phyloP scores from a whole-genome alignment of 345 rosid genomes.

The Lepidium sativum region DNA sequence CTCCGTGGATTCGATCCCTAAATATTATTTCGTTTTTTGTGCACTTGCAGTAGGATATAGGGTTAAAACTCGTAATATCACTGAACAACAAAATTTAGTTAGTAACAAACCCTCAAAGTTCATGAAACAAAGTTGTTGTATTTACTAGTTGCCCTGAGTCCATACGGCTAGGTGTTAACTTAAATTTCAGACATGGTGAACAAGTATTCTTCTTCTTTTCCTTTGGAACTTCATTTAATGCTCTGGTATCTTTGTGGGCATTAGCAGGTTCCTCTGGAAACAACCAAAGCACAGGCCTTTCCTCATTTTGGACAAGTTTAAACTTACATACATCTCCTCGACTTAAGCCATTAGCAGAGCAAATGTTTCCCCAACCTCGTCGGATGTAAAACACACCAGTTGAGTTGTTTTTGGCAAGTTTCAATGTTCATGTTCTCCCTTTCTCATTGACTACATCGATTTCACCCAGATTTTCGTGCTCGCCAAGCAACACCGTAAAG shows the following conservation, averaged over 20 bases:
- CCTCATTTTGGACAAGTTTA: background rate
- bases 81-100: constrained; percentile 1
- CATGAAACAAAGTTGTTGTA: background rate
- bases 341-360: background rate
- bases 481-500: background rate
- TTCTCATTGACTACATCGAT: constrained; percentile 9
- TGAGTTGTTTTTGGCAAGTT: constrained; percentile 9
- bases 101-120: constrained; percentile 5
- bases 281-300: constrained; percentile 14
- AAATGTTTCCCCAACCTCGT: constrained; percentile 18
- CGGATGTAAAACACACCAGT: constrained; percentile 24
- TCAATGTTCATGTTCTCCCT: constrained; percentile 15
- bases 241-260: background rate
- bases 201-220: background rate
- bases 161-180: constrained; percentile 9
- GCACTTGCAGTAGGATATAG: too few species aligned
- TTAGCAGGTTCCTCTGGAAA: background rate
- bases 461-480: background rate
- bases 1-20: too few species aligned
- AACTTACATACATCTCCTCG: constrained; percentile 8
- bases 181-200: background rate
- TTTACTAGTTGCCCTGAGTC: constrained; percentile 20
- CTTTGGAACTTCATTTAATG: background rate
- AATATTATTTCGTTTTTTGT: too few species aligned
- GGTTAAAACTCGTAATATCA: too few species aligned